phyloP scores from a whole-genome alignment of 2,329 filamentous ascomycete genomes.

The Drechslerella stenobrocha region DNA sequence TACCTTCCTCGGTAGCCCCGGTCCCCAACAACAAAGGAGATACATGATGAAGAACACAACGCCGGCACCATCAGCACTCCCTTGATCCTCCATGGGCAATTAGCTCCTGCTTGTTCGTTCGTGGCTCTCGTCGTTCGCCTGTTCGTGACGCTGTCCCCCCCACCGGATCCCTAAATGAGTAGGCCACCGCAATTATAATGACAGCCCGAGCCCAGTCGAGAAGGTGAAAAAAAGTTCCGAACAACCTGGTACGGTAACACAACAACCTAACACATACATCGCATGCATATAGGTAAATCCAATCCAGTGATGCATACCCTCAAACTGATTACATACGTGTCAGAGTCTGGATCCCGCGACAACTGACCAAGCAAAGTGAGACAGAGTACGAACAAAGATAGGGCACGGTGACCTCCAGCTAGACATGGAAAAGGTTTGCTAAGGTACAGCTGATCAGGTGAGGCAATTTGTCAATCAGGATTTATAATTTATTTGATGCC shows the following conservation, averaged over 20 bases:
- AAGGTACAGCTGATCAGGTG: too few species aligned
- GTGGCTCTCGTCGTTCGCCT: constrained; percentile 34
- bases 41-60: constrained; percentile 65
- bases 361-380: constrained; percentile 65
- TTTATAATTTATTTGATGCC: too few species aligned
- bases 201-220: constrained; percentile 61
- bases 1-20: constrained; percentile 60
- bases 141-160: constrained; percentile 49
- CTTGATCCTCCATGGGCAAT: constrained; percentile 57
- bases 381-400: constrained; percentile 64
- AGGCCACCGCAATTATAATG: constrained; percentile 59
- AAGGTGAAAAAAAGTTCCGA: constrained; percentile 66
- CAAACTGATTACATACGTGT: constrained; percentile 64
- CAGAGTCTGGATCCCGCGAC: constrained; percentile 67
- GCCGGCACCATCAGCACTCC: constrained; percentile 58
- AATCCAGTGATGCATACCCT: constrained; percentile 64
- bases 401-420: constrained; percentile 64
- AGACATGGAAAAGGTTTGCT: constrained; percentile 62
- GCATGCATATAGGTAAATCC: constrained; percentile 69
- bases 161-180: constrained; percentile 61
- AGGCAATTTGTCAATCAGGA: too few species aligned
- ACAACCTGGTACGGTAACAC: constrained; percentile 53
- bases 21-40: constrained; percentile 67
- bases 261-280: constrained; percentile 65
- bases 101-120: constrained; percentile 53